A percentile compares a stretch with the other conserved stretches of the same genome.
Evolutionary conservation across 1,284 basidiomycete genomes (phyloP).

Genomic region (Papiliotrema fonsecae): DNA sequence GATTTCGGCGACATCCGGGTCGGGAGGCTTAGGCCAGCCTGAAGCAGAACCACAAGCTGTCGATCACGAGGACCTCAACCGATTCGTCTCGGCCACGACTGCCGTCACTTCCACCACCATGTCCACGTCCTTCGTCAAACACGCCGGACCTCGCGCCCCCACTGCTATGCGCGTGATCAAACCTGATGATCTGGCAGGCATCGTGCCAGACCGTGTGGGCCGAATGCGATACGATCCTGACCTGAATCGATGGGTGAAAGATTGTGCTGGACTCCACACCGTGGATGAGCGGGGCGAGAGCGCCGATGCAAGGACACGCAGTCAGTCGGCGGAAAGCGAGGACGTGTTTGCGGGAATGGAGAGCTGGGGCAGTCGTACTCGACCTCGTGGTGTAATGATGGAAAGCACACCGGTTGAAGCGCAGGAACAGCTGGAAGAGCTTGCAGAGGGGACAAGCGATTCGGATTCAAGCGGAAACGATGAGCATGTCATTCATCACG

Average conservation of each 20-base stretch:
- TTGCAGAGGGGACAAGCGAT: conserved; percentile 4
- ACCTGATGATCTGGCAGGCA: conserved; percentile 62
- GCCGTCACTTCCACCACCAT: conserved; percentile 64
- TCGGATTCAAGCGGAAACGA: conserved; percentile 2
- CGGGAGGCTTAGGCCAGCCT: conserved; percentile 4
- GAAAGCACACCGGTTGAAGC: background rate
- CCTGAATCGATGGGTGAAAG: conserved; percentile 78
- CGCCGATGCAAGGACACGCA: conserved; percentile 18
- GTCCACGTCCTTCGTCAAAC: conserved; percentile 77
- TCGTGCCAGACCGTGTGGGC: conserved; percentile 68
- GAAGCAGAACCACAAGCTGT: conserved; percentile 5
- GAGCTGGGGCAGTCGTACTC: conserved; percentile 53
- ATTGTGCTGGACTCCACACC: conserved; percentile 38
- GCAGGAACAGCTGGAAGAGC: background rate
- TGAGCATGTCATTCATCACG: conserved; percentile 3
- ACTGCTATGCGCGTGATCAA: conserved; percentile 55
- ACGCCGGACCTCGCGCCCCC: conserved; percentile 57
- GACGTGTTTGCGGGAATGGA: conserved; percentile 85
- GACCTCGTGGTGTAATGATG: background rate
- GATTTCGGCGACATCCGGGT: background rate
- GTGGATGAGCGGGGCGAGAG: conserved; percentile 36
- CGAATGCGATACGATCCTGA: conserved; percentile 79
- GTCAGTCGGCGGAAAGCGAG: conserved; percentile 59
- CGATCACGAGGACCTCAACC: conserved; percentile 63
- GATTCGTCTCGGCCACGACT: conserved; percentile 65